Evolutionary conservation across 2,329 filamentous ascomycete species (phyloP), one percentile per base, ranked within the genome.

Genomic region (Chaetomiaceae sp.): DNA sequence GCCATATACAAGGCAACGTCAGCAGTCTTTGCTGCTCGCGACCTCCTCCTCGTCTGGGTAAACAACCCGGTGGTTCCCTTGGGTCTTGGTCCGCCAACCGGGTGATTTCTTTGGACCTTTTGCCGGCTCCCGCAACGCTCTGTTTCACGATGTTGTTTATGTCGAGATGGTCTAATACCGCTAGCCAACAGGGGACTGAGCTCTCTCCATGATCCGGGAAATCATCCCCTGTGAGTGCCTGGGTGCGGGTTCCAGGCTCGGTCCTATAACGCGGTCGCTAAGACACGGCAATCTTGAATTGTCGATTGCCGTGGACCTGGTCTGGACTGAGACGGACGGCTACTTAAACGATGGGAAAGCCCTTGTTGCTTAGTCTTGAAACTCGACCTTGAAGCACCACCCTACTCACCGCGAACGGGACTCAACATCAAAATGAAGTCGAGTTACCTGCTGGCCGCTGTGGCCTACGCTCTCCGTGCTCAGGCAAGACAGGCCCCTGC

Each of bases 391-490:
- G n/a, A n/a, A n/a, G n/a, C n/a, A n/a, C n/a, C n/a, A n/a, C n/a
- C n/a, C n/a, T n/a, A n/a, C n/a, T n/a, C n/a, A n/a, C n/a, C n/a
- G n/a, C n/a, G n/a, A 9, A 27, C 12, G 12, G 7, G 22, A 9
- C 15, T 19, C 43, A 15, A 12, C 27, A 6, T 19, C 29, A 34
- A 14, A 2, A 59, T 59, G 51, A 59, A 56, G 47, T 37, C 39
- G 8, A 39, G 34, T 15, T 59, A 56, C 27, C 12, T 59, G n/a
- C 43, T 54, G 20, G 44, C 37, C 5, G 23, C 27, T 33, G 44
- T 56, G 20, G 43, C 40, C 25, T 54, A 14, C 17, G 51, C 44
- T 1, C 37, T 49, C 6, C 15, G 20, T 23, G 27, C 33, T 11
- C 29, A 46, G 6, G 56, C 50, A 9, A 42, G 47, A 34, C 33